Base-by-base conservation (phyloP, 805 yeast genomes). In the Monosporozyma aerobia region DNA sequence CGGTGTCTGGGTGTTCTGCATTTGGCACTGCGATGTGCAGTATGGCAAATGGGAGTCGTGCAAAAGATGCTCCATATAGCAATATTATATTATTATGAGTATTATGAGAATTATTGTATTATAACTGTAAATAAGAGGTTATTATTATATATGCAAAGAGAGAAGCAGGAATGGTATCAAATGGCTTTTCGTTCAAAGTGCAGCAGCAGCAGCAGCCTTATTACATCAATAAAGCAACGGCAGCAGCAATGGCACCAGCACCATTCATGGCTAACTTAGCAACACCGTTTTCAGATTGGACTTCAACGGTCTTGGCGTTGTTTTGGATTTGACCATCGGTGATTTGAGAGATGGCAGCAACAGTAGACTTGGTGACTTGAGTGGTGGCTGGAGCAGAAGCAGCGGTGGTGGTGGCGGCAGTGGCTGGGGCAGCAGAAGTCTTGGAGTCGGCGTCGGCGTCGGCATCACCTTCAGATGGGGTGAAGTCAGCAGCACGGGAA, bases 401-500 rank as follows among this genome's bases (percentile, higher is more conserved):
- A 35, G n/a, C n/a, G n/a, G n/a, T n/a, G n/a, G 16, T 14, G n/a
- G 62, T 25, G 37, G 48, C 45, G 27, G 35, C 51, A 27, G 30
- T 39, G 19, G 53, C 22, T 19, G 48, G 39, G n/a, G 53, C 23
- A 75, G 54, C 72, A 40, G 50, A 63, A 54, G 72, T 74, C 14
- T 71, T 67, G 14, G 56, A n/a, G 13, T 27, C n/a, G 14, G 44
- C 41, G 13, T 52, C 52, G 46, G 51, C 50, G 22, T 35, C 35
- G 45, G 44, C 52, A 48, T 50, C 52, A 37, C 48, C 52, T 9
- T 37, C 25, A 37, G 53, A 78, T 76, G 47, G 59, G 61, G 52
- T 57, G 23, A 63, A 61, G 39, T 58, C 55, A 32, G 60, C 56
- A 52, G 76, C 74, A 43, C 79, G 64, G 54, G 77, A 70, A 22